phyloP scores from a whole-genome alignment of 495 filamentous ascomycete genomes.

The Neurospora sp. region DNA sequence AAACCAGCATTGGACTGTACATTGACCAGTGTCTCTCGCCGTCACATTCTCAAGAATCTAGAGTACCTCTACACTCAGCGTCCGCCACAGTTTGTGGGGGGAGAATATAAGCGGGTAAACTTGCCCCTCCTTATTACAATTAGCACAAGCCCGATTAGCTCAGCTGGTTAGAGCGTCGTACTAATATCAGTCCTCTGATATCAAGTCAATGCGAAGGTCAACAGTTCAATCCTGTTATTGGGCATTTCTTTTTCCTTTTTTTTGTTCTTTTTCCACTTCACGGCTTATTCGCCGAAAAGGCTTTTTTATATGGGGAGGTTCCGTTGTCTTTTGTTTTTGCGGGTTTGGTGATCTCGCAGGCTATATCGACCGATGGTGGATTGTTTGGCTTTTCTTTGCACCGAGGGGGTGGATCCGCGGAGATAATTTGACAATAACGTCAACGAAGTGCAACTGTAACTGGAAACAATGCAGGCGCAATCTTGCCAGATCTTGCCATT shows the following conservation, averaged over 20 bases:
- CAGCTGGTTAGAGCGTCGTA: background rate
- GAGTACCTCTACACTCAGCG: too few relatives aligned
- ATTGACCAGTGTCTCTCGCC: background rate
- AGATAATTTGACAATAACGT: background rate
- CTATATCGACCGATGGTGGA: background rate
- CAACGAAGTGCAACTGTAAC: background rate
- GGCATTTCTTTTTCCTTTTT: too few relatives aligned
- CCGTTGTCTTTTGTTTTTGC: background rate
- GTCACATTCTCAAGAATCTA: background rate
- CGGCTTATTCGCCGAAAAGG: too few relatives aligned
- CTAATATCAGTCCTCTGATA: too few relatives aligned
- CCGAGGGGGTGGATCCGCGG: background rate
- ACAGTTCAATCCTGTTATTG: too few relatives aligned
- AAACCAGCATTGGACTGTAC: too few relatives aligned
- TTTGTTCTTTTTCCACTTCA: too few relatives aligned
- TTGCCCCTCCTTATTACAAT: background rate
- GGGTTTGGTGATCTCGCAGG: background rate
- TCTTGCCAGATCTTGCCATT: background rate
- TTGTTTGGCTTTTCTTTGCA: background rate
- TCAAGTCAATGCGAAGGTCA: too few relatives aligned
- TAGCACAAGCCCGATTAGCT: background rate
- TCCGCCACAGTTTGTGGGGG: too few relatives aligned
- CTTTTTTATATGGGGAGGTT: background rate
- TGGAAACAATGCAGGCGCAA: background rate
- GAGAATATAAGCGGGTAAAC: too few relatives aligned